A percentile compares a stretch with the other conserved stretches of the same genome.
These are phyloP conservation scores for Microdochium paspali DNA, from an alignment of 2,329 filamentous ascomycete species.

Conservation along the genomic window DNA sequence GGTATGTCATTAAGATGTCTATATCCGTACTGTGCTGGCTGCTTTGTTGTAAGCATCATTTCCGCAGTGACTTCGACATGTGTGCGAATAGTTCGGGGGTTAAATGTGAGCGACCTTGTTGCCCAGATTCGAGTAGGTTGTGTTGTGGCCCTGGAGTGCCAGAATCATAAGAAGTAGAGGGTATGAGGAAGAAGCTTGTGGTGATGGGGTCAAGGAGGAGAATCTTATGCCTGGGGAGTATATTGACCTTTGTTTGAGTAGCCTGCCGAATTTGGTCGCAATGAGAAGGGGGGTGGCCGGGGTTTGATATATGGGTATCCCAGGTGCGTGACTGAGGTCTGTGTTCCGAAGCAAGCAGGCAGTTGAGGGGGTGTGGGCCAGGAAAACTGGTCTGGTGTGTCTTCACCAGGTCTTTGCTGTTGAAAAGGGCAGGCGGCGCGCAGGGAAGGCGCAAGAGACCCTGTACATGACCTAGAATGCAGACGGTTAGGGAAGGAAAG, in stretches of 20 bases:
- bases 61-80: constrained; percentile 14
- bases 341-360: background rate
- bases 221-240: background rate
- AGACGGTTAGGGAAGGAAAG: background rate
- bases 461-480: background rate
- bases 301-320: background rate
- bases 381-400: background rate
- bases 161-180: background rate
- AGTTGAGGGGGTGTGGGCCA: background rate
- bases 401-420: background rate
- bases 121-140: too few species aligned
- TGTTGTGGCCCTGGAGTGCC: background rate
- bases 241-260: background rate
- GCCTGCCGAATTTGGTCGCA: background rate
- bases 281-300: background rate
- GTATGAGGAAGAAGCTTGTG: background rate
- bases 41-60: constrained; percentile 54
- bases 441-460: background rate
- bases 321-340: background rate
- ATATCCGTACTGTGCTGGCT: constrained; percentile 50
- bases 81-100: background rate
- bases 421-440: background rate
- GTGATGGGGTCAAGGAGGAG: background rate
- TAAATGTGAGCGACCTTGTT: background rate
- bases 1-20: constrained; percentile 53